Evolutionary conservation across 164 flowering plant genomes (phyloP), one percentile per base, ranked within the genome.

Genomic region (Magnolia changhungtana): DNA sequence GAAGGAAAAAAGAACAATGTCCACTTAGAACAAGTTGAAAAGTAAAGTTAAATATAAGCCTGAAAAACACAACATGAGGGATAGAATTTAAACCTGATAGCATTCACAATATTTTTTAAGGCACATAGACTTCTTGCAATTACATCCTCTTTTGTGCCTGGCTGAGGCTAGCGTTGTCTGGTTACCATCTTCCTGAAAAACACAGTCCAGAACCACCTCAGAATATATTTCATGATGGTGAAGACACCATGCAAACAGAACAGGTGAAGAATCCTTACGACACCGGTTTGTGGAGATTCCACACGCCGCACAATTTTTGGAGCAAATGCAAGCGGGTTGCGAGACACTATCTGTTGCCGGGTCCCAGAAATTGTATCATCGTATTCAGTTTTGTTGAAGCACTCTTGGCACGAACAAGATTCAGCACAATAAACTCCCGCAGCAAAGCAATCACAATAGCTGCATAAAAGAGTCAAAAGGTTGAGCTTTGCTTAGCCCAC

Each of bases 381-480:
- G 77, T 86, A 84, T 74, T 89, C 88, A 69, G 89, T 90, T 77
- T 76, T 87, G 82, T 95, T 95, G 50, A 81, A 86, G 86, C 98
- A 93, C 19, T 81, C 94, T 82, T 78, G 85, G 84, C 98, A 95
- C 72, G 97, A 74, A 89, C 97, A 93, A 63, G 88, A 67, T 23
- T 83, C 98, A 1, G 79, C 81, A 84, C 98, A 95, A 76, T 89
- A 93, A 59, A 83, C 67, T 65, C 97, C 98, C 24, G 91, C 92
- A 74, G 93, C 93, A 89, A 93, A 95, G 78, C 97, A 95, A 61
- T 92, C 96, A 80, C 98, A 95, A 58, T 90, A 95, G 72, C 98
- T 94, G 85, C 75, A 80, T 76, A 23, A 52, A 67, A 37, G 61
- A n/a, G 14, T 3, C 45, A 37, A 37, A 37, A 37, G 45, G 7